Conservation (phyloP, 192 early-diverging fungal genomes). For the Backusella parvicylindrica region DNA sequence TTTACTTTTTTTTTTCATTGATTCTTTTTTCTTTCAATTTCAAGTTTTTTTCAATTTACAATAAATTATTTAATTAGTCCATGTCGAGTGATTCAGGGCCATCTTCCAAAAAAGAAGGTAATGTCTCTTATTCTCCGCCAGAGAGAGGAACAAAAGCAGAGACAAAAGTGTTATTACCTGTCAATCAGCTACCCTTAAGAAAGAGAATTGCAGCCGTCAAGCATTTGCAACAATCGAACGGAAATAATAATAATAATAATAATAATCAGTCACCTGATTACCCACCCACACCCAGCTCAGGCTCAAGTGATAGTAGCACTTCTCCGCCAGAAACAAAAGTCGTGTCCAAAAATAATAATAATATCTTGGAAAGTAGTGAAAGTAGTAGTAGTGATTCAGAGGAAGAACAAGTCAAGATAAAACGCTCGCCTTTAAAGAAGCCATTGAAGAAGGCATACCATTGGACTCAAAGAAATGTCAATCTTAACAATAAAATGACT, state of each 20-base stretch:
- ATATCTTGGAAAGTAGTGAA: not conserved
- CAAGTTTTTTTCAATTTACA: not conserved
- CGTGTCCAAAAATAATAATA: not conserved
- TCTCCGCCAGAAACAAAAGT: not conserved
- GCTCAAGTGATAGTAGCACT: not conserved
- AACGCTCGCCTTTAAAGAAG: not conserved
- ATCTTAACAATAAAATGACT: not conserved
- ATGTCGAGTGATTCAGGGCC: not conserved
- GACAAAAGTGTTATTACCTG: not conserved
- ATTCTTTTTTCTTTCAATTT: not conserved
- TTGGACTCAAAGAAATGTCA: not conserved
- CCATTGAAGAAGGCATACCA: not conserved
- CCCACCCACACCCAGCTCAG: not conserved
- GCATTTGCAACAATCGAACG: not conserved
- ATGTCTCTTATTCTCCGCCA: slow-evolving; percentile 2
- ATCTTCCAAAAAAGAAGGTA: not conserved
- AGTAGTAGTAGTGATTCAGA: not conserved
- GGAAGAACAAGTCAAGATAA: not conserved
- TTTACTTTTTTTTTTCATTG: not conserved
- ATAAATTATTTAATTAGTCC: not conserved
- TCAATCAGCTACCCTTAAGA: not conserved
- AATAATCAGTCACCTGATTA: not conserved
- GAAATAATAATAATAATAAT: not conserved
- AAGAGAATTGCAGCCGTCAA: not conserved
- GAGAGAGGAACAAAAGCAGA: not conserved